Base-by-base conservation (phyloP, 192 early-diverging fungal species). In the Piromyces finnis region DNA sequence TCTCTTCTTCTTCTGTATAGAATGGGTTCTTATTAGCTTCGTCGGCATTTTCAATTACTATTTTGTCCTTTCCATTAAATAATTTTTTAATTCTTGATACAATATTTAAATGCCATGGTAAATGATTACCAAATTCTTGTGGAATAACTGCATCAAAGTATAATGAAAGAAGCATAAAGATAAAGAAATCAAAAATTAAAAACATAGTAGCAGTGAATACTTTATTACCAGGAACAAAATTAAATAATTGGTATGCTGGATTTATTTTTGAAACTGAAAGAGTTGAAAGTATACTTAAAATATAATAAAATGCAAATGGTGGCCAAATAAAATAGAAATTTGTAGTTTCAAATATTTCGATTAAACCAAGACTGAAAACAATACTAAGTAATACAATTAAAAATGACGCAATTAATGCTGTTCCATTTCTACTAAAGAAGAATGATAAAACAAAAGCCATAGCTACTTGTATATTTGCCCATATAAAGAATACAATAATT, bases 231-330 rank as follows among this genome's bases (percentile, higher is more conserved):
- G 37, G 37, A 39, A 12, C 1, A 12, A 39, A 39, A 39, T 39
- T 39, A 39, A 12, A 12, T 16, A 39, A 15, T 39, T 39, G 37
- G 13, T 39, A 39, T 16, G 37, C 37, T 16, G 37, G 37, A 39
- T 39, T 39, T 12, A 15, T 12, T 39, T 39, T 39, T 12, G 15
- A 16, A 15, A 39, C 15, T 1, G 37, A 12, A 12, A 16, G 15
- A 39, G 37, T 15, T 12, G 37, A 39, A 86, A 1, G 79, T 79
- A 80, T 94, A 92, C 59, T 92, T 87, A 93, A 79, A 29, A 86
- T 84, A 5, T 89, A 86, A 82, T 89, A 92, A 82, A 92, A 93
- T 30, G 91, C 92, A 81, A 93, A 93, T 6, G 91, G 91, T 3
- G 92, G 92, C 92, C 92, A 94, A 78, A 90, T 82, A 81, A 90